Conservation (phyloP, 2,329 filamentous ascomycete genomes). For the Xylariaceae sp. region DNA sequence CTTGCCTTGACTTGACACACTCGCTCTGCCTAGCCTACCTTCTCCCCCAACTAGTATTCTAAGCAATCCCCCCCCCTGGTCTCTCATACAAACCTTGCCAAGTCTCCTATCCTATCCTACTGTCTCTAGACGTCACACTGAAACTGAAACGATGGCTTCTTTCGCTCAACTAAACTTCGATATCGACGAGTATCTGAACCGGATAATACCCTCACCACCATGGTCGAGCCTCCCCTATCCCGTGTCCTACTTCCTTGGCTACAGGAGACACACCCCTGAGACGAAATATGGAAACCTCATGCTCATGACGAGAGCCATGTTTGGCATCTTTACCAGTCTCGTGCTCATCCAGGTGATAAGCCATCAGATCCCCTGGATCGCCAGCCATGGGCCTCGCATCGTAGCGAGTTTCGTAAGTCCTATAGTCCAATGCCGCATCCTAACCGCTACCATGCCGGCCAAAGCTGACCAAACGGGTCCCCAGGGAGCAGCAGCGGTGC, state of each 20-base stretch:
- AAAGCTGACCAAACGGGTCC: background rate
- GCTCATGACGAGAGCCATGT: constrained; percentile 55
- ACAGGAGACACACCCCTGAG: constrained; percentile 41
- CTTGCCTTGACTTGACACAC: background rate
- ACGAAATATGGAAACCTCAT: constrained; percentile 51
- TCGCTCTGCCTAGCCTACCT: background rate
- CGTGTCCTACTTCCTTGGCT: constrained; percentile 63
- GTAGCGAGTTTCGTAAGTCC: constrained; percentile 63
- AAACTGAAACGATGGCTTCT: constrained; percentile 9
- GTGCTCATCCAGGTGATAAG: constrained; percentile 54
- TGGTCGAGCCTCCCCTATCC: constrained; percentile 59
- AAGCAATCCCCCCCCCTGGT: no score
- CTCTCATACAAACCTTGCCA: background rate
- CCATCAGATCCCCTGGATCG: constrained; percentile 49
- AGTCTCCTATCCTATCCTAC: background rate
- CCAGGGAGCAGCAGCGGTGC: constrained; percentile 68
- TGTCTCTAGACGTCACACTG: background rate
- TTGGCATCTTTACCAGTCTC: constrained; percentile 60
- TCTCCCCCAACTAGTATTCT: background rate
- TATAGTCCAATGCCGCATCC: background rate
- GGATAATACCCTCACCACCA: constrained; percentile 59
- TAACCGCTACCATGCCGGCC: no score
- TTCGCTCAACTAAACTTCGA: constrained; percentile 54
- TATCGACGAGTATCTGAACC: constrained; percentile 72
- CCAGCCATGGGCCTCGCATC: constrained; percentile 52